Base-by-base conservation (phyloP, 2,329 filamentous ascomycete species). In the Leptographium galeiforme region DNA sequence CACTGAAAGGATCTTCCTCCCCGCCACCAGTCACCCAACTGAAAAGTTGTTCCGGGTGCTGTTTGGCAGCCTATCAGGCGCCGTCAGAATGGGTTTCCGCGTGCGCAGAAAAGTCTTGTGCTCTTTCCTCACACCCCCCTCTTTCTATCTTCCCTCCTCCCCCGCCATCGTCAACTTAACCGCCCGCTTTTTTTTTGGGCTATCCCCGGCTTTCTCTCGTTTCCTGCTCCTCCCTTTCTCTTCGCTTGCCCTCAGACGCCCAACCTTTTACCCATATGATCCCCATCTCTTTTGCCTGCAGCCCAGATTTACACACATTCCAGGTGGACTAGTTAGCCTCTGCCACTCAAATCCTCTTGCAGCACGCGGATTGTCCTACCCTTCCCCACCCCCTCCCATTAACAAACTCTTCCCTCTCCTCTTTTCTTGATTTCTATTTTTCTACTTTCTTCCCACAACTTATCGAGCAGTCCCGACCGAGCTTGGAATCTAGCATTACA, bases 361-460 rank as follows among this genome's bases (percentile, higher is more conserved):
- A 14, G 30, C 39, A 50, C 48, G 48, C 30, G 39, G 48, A 43
- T 19, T 38, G 32, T 49, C 36, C 34, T 40, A 11, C 33, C 19
- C 19, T 46, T 53, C 49, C 52, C 54, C 57, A 51, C 47, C 53
- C 55, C 54, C 55, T 51, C 55, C 57, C 52, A 51, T 58, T 53
- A 53, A 54, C 54, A 56, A 51, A 39, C 40, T 47, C 48, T 49
- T 47, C 46, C 56, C 44, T 25, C 19, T 14, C 47, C 32, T 47
- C 25, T 39, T 34, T 40, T 14, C 43, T 55, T 25, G 32, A 33
- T 7, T 56, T 53, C 25, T 25, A 13, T 46, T 39, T 39, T 49
- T 40, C 48, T 25, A 39, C 48, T 34, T 39, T 47, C 38, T 39
- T 41, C 52, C 33, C 30, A 40, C 33, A 30, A 16, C 30, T 19